Evolutionary conservation across 345 rosid species (phyloP).

Genomic region (Excoecaria cochinchinensis): DNA sequence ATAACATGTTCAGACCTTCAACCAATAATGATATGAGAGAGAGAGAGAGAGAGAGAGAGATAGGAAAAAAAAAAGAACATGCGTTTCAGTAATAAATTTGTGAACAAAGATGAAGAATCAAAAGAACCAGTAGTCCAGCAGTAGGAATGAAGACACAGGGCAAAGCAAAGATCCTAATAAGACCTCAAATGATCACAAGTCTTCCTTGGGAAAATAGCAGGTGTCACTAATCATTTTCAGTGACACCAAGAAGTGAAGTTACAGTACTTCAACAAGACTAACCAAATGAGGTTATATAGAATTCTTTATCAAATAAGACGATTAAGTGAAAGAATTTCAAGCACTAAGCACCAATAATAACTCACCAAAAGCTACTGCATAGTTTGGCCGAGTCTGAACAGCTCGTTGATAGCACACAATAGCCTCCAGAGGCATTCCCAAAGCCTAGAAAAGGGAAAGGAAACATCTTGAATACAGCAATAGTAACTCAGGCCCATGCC

Average conservation of each 20-base stretch:
- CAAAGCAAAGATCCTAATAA: not conserved
- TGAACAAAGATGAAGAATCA: not conserved
- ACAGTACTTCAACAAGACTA: not conserved
- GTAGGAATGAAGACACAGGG: not conserved
- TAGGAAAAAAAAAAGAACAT: not conserved
- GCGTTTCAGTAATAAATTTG: not conserved
- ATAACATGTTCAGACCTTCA: not conserved
- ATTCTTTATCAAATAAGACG: not conserved
- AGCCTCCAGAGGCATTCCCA: slow-evolving; percentile 96
- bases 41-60: no score
- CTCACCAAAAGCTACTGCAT: slow-evolving; percentile 89
- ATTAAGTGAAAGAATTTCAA: not conserved
- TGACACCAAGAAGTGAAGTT: not conserved
- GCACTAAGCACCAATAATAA: not conserved
- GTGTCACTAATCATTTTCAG: not conserved
- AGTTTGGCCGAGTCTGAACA: slow-evolving; percentile 75
- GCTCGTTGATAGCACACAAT: slow-evolving; percentile 86
- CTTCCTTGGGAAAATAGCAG: not conserved
- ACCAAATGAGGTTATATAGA: not conserved
- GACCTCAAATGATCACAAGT: not conserved
- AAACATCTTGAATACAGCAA: slow-evolving; percentile 30
- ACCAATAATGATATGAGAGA: not conserved
- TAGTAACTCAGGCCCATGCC: slow-evolving; percentile 25
- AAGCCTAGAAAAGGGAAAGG: slow-evolving; percentile 64
- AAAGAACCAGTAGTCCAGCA: not conserved